phyloP scores from a whole-genome alignment of 2,329 filamentous ascomycete species.

The Ophiobolus disseminans region DNA sequence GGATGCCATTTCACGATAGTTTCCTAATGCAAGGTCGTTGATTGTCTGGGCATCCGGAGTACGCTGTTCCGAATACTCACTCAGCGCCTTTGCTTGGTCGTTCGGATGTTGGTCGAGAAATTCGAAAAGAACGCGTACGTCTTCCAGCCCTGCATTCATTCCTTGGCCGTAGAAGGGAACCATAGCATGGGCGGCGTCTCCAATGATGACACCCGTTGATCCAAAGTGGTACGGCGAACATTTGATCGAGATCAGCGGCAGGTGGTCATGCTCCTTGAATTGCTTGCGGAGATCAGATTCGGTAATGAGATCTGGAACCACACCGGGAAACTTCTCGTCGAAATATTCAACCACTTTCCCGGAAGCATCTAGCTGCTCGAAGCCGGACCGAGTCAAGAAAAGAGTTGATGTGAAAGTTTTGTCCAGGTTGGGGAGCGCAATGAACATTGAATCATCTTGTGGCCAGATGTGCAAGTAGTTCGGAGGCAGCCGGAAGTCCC shows the following conservation, averaged over 20 bases:
- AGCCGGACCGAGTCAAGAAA: slow-evolving; percentile 79
- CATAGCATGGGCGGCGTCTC: slow-evolving; percentile 96
- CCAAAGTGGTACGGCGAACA: slow-evolving; percentile 86
- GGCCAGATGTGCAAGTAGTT: slow-evolving; percentile 99
- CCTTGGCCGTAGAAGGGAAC: slow-evolving; percentile 98
- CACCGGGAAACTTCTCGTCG: slow-evolving; percentile 83
- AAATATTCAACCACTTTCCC: slow-evolving; percentile 75
- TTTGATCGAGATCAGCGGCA: slow-evolving; percentile 92
- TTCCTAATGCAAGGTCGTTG: slow-evolving; percentile 87
- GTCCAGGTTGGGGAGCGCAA: slow-evolving; percentile 88
- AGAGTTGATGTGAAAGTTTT: slow-evolving; percentile 95
- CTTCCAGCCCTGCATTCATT: slow-evolving; percentile 96
- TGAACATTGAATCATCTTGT: slow-evolving; percentile 94
- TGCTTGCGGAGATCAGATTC: slow-evolving; percentile 72
- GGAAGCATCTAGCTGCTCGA: slow-evolving; percentile 70
- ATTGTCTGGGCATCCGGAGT: slow-evolving; percentile 84
- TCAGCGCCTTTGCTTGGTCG: slow-evolving; percentile 60
- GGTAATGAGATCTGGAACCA: slow-evolving; percentile 72
- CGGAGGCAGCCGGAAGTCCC: slow-evolving; percentile 80
- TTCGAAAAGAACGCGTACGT: slow-evolving; percentile 86
- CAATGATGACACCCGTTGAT: slow-evolving; percentile 80
- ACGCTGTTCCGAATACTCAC: slow-evolving; percentile 76
- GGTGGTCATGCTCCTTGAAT: slow-evolving; percentile 82
- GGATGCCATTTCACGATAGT: slow-evolving; percentile 92
- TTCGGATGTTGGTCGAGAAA: slow-evolving; percentile 73